A percentile compares a stretch with the other conserved stretches of the same genome.
Conservation (phyloP, 2,329 filamentous ascomycete genomes). For the Penicillium sp. region DNA sequence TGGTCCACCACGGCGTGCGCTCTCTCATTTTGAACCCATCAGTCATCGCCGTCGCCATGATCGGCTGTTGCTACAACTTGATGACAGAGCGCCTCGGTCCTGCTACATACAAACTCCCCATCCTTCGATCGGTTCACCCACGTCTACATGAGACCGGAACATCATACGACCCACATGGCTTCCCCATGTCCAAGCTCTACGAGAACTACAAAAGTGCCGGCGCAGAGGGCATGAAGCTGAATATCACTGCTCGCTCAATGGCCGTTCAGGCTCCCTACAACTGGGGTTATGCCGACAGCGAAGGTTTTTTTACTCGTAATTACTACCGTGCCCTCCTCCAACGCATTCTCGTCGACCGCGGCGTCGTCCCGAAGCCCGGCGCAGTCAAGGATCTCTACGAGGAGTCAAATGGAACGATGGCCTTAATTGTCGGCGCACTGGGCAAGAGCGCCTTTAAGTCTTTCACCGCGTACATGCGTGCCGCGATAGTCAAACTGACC, state of each 20-base stretch:
- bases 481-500: constrained; percentile 73
- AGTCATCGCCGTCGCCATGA: constrained; percentile 88
- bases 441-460: constrained; percentile 76
- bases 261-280: constrained; percentile 93
- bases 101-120: constrained; percentile 80
- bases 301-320: constrained; percentile 86
- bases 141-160: constrained; percentile 68
- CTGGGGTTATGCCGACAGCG: constrained; percentile 80
- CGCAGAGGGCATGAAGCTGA: constrained; percentile 71
- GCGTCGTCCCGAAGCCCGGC: constrained; percentile 65
- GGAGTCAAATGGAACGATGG: constrained; percentile 37
- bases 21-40: constrained; percentile 81
- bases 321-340: constrained; percentile 91
- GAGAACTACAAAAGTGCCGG: constrained; percentile 55
- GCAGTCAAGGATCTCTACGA: constrained; percentile 31
- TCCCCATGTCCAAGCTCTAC: constrained; percentile 82
- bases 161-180: constrained; percentile 83
- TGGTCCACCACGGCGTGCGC: constrained; percentile 91
- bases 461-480: constrained; percentile 75
- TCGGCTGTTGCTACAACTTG: constrained; percentile 98
- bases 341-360: constrained; percentile 84
- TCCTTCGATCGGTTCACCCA: constrained; percentile 71
- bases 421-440: constrained; percentile 78
- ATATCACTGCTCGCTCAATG: constrained; percentile 98
- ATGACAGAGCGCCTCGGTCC: constrained; percentile 86